A percentile compares a stretch with the other conserved stretches of the same genome.
Evolutionary conservation across 306 rosid species (phyloP).

Genomic region (Corylus heterophylla): DNA sequence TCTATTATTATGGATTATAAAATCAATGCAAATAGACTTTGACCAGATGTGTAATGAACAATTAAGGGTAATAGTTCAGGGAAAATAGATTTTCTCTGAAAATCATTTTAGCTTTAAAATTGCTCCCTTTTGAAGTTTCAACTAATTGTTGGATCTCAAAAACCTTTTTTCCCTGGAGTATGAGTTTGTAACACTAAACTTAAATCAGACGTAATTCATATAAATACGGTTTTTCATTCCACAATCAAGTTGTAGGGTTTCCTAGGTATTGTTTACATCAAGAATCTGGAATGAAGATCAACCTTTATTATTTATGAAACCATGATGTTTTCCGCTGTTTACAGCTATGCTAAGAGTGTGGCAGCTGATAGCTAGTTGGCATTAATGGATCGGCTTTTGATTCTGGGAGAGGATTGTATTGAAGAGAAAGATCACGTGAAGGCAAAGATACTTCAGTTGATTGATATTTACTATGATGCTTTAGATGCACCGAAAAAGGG

Average conservation of each 20-base stretch:
- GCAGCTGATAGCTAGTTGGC: conserved; percentile 77
- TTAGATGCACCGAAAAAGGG: conserved; percentile 80
- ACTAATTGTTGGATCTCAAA: conserved; percentile 9
- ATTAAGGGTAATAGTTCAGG: neutral
- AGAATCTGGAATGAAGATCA: neutral
- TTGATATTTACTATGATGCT: conserved; percentile 68
- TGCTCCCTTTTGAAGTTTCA: conserved; percentile 7
- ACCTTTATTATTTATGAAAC: neutral
- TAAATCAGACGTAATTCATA: neutral
- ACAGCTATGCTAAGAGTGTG: conserved; percentile 46
- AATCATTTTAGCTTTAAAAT: neutral
- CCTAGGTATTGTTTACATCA: neutral
- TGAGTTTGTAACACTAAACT: neutral
- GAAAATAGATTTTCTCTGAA: neutral
- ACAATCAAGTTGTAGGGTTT: neutral
- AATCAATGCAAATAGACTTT: neutral
- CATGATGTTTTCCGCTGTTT: conserved; percentile 19
- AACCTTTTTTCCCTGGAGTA: neutral
- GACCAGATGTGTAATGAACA: neutral
- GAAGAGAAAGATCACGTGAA: no score
- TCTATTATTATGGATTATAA: neutral
- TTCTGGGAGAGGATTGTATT: conserved; percentile 26
- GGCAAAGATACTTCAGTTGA: conserved; percentile 47
- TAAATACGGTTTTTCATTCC: neutral
- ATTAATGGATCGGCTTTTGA: conserved; percentile 61